phyloP scores from a whole-genome alignment of 2,329 filamentous ascomycete species.

The Ascochyta viciae-villosae region DNA sequence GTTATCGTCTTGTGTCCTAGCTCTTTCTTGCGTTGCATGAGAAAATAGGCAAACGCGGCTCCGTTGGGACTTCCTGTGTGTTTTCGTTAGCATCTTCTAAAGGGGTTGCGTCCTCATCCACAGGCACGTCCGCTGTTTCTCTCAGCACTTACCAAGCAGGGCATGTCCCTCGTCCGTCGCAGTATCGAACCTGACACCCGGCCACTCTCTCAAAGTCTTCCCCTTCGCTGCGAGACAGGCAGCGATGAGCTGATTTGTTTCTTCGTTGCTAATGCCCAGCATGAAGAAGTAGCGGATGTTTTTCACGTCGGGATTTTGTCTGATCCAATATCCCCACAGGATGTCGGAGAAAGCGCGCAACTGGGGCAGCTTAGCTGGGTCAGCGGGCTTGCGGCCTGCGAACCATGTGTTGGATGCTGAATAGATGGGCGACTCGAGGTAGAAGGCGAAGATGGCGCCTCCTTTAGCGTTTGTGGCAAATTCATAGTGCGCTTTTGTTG shows the following conservation, averaged over 20 bases:
- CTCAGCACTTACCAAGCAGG: conserved; percentile 19
- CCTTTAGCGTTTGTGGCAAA: conserved; percentile 21
- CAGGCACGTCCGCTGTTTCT: neutral
- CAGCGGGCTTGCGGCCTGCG: neutral
- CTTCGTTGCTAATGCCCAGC: conserved; percentile 26
- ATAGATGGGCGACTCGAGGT: conserved; percentile 20
- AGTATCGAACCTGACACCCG: conserved; percentile 22
- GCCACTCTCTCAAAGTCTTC: conserved; percentile 22
- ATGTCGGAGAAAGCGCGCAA: conserved; percentile 26
- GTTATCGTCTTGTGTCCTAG: conserved; percentile 27
- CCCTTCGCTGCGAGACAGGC: conserved; percentile 13
- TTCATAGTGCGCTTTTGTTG: conserved; percentile 25
- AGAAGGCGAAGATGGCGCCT: conserved; percentile 23
- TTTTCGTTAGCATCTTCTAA: neutral
- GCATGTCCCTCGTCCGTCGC: conserved; percentile 24
- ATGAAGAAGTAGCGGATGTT: conserved; percentile 30
- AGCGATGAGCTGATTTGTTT: conserved; percentile 26
- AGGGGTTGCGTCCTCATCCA: neutral
- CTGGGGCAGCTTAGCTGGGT: conserved; percentile 18
- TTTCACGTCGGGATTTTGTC: conserved; percentile 15
- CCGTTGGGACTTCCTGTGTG: conserved; percentile 26
- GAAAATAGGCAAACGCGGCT: conserved; percentile 30
- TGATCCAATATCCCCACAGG: conserved; percentile 31
- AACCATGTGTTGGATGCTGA: conserved; percentile 18
- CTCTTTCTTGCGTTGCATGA: conserved; percentile 28